Evolutionary conservation across 108 stramenopile genomes (phyloP), one percentile per base, ranked within the genome.

Genomic region (Skeletonema grethae): DNA sequence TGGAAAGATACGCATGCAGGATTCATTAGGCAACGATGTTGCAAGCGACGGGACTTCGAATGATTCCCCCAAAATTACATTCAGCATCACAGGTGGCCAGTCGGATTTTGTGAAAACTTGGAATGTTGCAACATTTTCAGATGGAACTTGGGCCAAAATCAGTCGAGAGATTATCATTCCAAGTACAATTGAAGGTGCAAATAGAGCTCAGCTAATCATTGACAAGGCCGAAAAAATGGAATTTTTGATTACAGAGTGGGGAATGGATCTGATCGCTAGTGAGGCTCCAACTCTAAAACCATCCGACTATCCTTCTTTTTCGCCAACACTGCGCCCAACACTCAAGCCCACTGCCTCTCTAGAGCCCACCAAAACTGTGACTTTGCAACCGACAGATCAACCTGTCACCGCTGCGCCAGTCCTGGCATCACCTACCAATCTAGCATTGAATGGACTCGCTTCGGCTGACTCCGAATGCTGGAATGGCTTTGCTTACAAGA

Each of bases 1-100:
- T 60, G 65, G 65, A 18, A 66, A 66, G 65, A 66, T 66, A 8
- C 65, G 65, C 57, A 66, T 66, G 57, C 57, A 29, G n/a, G 65
- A 66, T 60, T 4, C 10, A 16, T n/a, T 7, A 9, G 65, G 55
- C n/a, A 13, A 7, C n/a, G 28, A 66, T 59, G 65, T 66, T 18
- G 20, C 55, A 61, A 66, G 41, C 3, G 65, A 66, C 65, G 65
- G 65, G 0, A 66, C 8, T 16, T 58, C 57, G 9, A 10, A 66
- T 9, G 57, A 0, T 32, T 35, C 38, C 0, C 60, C 60, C 0
- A 61, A 61, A 10, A 8, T 61, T 16, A 35, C 60, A 2, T 34
- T 61, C 9, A 18, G 18, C 5, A 36, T 61, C 30, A 36, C 31
- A 10, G 60, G 60, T 10, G 50, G 50, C 22, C 20, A 53, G 22